Evolutionary conservation across 352 stramenopile species (phyloP).

Genomic region (Paralagenidium karlingii): DNA sequence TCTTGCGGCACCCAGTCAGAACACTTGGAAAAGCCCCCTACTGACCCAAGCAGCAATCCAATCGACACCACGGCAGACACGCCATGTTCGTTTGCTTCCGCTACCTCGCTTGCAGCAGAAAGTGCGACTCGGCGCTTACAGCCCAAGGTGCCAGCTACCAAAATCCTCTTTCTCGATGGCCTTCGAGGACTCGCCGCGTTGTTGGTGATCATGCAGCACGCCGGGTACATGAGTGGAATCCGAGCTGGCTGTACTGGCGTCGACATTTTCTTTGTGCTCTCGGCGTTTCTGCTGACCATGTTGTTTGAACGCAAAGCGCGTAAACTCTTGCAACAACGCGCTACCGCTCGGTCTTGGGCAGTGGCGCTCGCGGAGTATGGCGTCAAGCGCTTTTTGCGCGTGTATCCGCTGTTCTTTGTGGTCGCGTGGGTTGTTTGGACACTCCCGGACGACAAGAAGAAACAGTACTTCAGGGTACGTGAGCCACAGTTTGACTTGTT

Average conservation of each 20-base stretch:
- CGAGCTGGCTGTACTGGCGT: conserved; percentile 7
- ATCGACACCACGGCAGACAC: no score
- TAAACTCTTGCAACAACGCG: conserved; percentile 9
- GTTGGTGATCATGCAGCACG: conserved; percentile 10
- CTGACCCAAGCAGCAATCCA: no score
- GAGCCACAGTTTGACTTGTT: conserved; percentile 13
- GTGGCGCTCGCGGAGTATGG: conserved; percentile 17
- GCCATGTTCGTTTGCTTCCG: no score
- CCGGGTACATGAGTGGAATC: conserved; percentile 2
- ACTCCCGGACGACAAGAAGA: conserved; percentile 2
- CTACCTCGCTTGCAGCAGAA: no score
- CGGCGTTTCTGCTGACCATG: conserved; percentile 23
- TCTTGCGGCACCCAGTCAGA: no score
- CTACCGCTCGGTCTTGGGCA: conserved; percentile 8
- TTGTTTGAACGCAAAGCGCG: conserved; percentile 23
- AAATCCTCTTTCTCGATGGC: conserved; percentile 8
- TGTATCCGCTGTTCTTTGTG: conserved; percentile 16
- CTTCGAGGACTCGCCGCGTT: conserved; percentile 5
- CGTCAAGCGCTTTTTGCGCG: conserved; percentile 20
- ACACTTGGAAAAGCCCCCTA: no score
- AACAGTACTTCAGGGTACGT: conserved; percentile 12
- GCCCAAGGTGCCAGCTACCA: conserved; percentile 3
- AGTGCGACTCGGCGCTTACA: no score
- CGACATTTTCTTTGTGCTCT: conserved; percentile 29
- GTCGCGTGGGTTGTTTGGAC: conserved; percentile 11